Percentiles rank a stretch among this genome's conserved stretches.
These are phyloP conservation scores for Ajuga reptans DNA, from an alignment of 305 asterid genomes.

Conservation along the genomic window DNA sequence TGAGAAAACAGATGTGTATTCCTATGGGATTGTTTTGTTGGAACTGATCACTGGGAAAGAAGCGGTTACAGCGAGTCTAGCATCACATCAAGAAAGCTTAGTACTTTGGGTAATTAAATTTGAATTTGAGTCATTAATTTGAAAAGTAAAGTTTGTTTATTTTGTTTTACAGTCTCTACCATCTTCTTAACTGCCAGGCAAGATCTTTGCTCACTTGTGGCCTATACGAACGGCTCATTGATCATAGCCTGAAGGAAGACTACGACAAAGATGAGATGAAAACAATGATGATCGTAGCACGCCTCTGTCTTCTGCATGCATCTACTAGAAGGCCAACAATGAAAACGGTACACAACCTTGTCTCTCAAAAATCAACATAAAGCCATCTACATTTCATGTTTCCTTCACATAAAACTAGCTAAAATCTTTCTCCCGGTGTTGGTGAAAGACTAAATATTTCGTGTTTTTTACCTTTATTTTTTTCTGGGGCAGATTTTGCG, in stretches of 20 bases:
- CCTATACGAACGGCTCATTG: slow-evolving; percentile 55
- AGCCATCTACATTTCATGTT: no score
- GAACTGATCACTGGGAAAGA: slow-evolving; percentile 78
- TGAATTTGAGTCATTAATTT: neutral
- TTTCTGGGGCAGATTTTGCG: slow-evolving; percentile 41
- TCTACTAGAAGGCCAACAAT: slow-evolving; percentile 75
- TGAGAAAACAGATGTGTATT: slow-evolving; percentile 75
- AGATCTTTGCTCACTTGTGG: slow-evolving; percentile 58
- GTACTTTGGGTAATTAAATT: slow-evolving; percentile 51
- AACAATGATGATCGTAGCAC: slow-evolving; percentile 49
- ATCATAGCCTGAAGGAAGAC: slow-evolving; percentile 45
- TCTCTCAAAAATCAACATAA: neutral
- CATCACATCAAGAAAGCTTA: slow-evolving; percentile 50
- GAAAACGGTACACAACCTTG: slow-evolving; percentile 40
- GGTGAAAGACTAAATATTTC: neutral
- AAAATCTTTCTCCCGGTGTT: neutral
- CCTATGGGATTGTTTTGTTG: slow-evolving; percentile 72
- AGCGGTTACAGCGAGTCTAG: slow-evolving; percentile 37
- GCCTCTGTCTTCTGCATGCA: slow-evolving; percentile 70
- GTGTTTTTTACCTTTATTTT: neutral
- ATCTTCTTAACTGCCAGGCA: slow-evolving; percentile 33
- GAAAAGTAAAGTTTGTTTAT: neutral
- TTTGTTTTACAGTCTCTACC: neutral
- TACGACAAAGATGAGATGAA: slow-evolving; percentile 57
- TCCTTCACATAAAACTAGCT: neutral